Conservation (phyloP, 2,329 filamentous ascomycete genomes). For the Amesomyces nigricolor region DNA sequence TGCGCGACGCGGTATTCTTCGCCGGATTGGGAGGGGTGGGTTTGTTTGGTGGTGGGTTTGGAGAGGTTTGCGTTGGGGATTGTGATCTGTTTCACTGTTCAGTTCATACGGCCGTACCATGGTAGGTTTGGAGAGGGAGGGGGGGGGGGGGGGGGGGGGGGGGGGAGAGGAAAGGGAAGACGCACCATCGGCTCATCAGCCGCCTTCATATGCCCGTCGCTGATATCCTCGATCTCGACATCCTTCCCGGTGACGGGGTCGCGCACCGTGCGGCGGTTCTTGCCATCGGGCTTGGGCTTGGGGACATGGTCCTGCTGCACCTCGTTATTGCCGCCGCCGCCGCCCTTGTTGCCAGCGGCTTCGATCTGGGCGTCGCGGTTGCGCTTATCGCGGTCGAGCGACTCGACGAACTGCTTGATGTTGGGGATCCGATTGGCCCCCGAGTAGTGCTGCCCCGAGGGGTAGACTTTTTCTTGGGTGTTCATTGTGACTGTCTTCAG, state of each 20-base stretch:
- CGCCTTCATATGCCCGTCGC: constrained; percentile 54
- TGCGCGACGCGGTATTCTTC: constrained; percentile 79
- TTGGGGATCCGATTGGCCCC: constrained; percentile 80
- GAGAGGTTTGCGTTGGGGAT: constrained; percentile 86
- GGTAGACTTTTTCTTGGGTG: constrained; percentile 37
- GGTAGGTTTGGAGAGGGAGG: neutral
- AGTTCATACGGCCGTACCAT: too few species aligned
- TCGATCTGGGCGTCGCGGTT: constrained; percentile 69
- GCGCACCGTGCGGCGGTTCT: constrained; percentile 64
- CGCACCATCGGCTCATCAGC: constrained; percentile 66
- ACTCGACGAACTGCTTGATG: constrained; percentile 74
- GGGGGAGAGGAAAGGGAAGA: too few species aligned
- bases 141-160: too few species aligned
- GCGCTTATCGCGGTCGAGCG: constrained; percentile 73
- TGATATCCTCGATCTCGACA: constrained; percentile 74
- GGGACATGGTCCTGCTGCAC: constrained; percentile 27
- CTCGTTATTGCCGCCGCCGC: constrained; percentile 35
- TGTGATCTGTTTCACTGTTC: constrained; percentile 50
- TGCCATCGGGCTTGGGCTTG: constrained; percentile 26
- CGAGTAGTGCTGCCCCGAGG: constrained; percentile 67
- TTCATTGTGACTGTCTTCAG: constrained; percentile 31
- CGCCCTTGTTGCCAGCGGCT: constrained; percentile 32
- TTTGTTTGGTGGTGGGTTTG: constrained; percentile 66
- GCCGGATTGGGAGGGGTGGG: constrained; percentile 63
- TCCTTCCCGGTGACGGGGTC: constrained; percentile 85